A percentile compares a stretch with the other conserved stretches of the same genome.
These are phyloP conservation scores for Aspergillaceae sp. DNA, from an alignment of 2,329 filamentous ascomycete species.

Conservation along the genomic window DNA sequence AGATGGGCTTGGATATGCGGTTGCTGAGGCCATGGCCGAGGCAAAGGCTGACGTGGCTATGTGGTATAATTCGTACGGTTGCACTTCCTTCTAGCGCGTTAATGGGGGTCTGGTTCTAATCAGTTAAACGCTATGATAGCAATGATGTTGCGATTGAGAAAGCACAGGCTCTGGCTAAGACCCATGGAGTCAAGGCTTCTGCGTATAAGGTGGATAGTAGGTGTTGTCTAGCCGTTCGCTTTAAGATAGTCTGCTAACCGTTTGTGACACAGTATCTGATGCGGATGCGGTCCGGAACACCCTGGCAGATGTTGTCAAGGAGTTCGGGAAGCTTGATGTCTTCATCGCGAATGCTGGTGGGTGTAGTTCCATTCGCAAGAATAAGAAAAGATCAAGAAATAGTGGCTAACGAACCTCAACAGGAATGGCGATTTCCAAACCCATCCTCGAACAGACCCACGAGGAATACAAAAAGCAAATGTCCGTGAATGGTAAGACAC, in stretches of 20 bases:
- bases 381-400: not conserved
- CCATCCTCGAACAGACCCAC: conserved; percentile 46
- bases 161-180: conserved; percentile 24
- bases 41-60: conserved; percentile 36
- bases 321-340: conserved; percentile 39
- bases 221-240: not conserved
- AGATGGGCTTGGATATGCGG: conserved; percentile 39
- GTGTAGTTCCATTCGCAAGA: not conserved
- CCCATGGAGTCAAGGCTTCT: conserved; percentile 29
- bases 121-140: conserved; percentile 6
- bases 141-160: conserved; percentile 30
- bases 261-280: conserved; percentile 31
- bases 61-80: conserved; percentile 31
- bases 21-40: conserved; percentile 41
- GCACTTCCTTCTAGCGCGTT: not conserved
- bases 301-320: conserved; percentile 26
- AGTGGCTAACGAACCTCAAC: conserved; percentile 1
- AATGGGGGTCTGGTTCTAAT: not conserved
- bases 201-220: conserved; percentile 39
- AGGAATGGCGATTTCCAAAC: conserved; percentile 47
- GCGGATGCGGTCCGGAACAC: conserved; percentile 27
- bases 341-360: conserved; percentile 39
- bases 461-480: conserved; percentile 46
- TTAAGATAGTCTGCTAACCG: not conserved
- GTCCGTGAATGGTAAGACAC: conserved; percentile 43